Evolutionary conservation across 2,329 filamentous ascomycete genomes (phyloP).

Genomic region (Fusarium sp.): DNA sequence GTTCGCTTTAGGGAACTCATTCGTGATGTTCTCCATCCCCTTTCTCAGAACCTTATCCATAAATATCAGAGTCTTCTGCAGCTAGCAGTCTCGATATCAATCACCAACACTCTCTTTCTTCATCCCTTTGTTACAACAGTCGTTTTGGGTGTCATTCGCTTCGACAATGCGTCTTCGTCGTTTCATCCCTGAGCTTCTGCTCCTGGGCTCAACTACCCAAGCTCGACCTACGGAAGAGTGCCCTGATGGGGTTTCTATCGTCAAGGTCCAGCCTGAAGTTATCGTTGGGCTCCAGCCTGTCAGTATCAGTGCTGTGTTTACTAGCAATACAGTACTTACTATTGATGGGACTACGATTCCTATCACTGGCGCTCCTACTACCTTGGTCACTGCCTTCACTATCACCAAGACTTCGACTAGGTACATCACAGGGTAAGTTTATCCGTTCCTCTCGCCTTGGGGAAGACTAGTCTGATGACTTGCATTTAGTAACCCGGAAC

Average conservation of each 20-base stretch:
- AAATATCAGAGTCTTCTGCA: constrained; percentile 5
- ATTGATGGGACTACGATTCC: background rate
- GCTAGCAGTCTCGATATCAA: background rate
- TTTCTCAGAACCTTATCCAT: background rate
- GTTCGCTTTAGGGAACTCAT: background rate
- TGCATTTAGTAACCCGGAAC: background rate
- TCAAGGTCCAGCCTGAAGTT: background rate
- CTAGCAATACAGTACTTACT: background rate
- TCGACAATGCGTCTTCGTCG: background rate
- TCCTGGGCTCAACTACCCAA: background rate
- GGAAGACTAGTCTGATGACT: too few relatives aligned
- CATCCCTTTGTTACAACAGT: background rate
- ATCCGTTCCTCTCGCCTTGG: rapidly evolving
- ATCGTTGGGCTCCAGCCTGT: background rate
- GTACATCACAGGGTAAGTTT: background rate
- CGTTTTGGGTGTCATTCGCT: background rate
- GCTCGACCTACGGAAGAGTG: background rate
- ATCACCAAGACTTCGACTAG: background rate
- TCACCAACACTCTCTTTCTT: background rate
- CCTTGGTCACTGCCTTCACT: background rate
- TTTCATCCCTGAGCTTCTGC: background rate
- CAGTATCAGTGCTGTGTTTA: background rate
- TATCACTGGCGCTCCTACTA: constrained; percentile 1
- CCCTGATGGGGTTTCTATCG: background rate
- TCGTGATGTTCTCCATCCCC: background rate